phyloP scores from a whole-genome alignment of 306 rosid genomes.

The Fagus sylvatica region DNA sequence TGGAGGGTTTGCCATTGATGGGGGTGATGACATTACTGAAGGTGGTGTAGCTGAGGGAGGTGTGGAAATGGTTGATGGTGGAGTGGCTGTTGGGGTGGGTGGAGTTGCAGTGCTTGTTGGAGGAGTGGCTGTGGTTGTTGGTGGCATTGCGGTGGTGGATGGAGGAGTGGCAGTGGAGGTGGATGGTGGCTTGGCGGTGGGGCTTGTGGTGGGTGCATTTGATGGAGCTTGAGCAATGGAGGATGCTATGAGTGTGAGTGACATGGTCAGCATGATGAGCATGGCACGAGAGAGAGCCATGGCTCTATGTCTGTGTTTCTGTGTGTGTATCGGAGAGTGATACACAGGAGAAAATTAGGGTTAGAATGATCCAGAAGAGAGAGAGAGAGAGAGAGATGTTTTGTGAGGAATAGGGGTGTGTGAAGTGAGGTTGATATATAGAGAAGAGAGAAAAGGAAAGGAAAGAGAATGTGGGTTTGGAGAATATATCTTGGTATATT shows the following conservation, averaged over 20 bases:
- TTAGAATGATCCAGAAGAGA: background rate
- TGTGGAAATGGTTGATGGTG: background rate
- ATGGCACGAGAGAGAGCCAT: slow-evolving; percentile 58
- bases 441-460: slow-evolving; percentile 13
- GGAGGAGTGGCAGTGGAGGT: slow-evolving; percentile 4
- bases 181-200: background rate
- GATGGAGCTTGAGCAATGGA: slow-evolving; percentile 55
- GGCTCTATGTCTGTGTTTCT: background rate
- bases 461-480: background rate
- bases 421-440: slow-evolving; percentile 37
- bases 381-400: background rate
- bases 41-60: background rate
- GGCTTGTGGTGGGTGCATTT: slow-evolving; percentile 26
- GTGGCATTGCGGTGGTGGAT: background rate
- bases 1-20: background rate
- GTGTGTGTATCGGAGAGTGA: background rate
- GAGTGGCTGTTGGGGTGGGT: slow-evolving; percentile 6
- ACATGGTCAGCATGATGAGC: slow-evolving; percentile 38
- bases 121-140: slow-evolving; percentile 22
- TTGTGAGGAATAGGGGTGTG: slow-evolving; percentile 30
- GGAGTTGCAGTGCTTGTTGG: slow-evolving; percentile 6
- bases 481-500: background rate
- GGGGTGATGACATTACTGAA: background rate
- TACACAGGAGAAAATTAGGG: background rate
- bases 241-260: slow-evolving; percentile 37